A percentile compares a stretch with the other conserved stretches of the same genome.
phyloP scores from a whole-genome alignment of 2,329 filamentous ascomycete genomes.

The Trichoderma afroharzianum region DNA sequence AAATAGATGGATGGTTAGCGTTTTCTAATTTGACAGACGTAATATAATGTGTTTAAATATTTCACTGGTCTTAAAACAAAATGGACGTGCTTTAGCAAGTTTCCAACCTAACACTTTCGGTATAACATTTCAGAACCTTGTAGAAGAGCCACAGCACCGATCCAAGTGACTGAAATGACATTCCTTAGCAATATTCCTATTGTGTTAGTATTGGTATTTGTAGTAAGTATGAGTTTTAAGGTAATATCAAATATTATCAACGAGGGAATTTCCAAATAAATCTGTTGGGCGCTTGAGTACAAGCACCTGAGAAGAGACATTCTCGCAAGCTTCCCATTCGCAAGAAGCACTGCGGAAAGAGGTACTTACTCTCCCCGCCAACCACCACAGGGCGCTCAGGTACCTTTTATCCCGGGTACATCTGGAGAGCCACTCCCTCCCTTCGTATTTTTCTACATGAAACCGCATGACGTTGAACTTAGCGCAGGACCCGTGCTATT shows the following conservation, averaged over 20 bases:
- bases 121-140: not conserved
- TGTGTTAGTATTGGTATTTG: not conserved
- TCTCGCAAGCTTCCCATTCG: not conserved
- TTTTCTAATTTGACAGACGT: not conserved
- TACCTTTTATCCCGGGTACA: not conserved
- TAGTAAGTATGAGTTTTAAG: not conserved
- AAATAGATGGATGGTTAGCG: not conserved
- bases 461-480: slow-evolving; percentile 10
- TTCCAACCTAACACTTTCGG: not conserved
- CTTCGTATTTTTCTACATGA: not conserved
- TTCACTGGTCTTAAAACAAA: not conserved
- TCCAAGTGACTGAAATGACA: not conserved
- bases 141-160: not conserved
- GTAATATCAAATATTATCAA: not conserved
- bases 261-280: not conserved
- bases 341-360: not conserved
- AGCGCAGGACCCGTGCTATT: not conserved
- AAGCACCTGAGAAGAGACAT: no score
- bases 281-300: not conserved
- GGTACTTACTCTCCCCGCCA: not conserved
- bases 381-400: not conserved
- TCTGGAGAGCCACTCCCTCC: not conserved
- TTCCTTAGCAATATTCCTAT: not conserved
- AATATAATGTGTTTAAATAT: not conserved
- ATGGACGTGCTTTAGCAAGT: not conserved